Conservation (phyloP, 208 protist species). For the Leishmania aethiopica region DNA sequence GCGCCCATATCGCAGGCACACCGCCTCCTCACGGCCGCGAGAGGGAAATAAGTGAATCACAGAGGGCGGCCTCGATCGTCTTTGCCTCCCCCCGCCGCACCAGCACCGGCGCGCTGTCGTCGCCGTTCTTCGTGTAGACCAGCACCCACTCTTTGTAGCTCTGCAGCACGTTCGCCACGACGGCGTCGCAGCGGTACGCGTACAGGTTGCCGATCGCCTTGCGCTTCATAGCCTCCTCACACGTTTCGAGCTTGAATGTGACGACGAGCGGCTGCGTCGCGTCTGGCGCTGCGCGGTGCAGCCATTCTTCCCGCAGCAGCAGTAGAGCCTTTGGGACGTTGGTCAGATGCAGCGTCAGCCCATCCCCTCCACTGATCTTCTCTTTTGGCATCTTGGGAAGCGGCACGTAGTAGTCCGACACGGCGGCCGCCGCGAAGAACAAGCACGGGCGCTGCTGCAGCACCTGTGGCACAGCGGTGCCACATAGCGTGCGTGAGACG, state of each 20-base stretch:
- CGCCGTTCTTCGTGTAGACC: conserved; percentile 52
- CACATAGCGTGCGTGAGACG: conserved; percentile 46
- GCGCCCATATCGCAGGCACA: neutral
- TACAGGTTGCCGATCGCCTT: conserved; percentile 79
- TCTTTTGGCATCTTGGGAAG: conserved; percentile 45
- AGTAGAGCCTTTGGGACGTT: conserved; percentile 77
- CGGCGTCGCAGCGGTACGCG: conserved; percentile 66
- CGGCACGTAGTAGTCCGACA: conserved; percentile 87
- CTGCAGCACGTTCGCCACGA: conserved; percentile 87
- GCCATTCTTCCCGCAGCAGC: conserved; percentile 57
- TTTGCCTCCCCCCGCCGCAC: conserved; percentile 31
- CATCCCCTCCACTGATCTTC: conserved; percentile 84
- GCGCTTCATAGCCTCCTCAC: conserved; percentile 54
- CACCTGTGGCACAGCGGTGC: conserved; percentile 14
- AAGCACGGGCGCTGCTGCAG: conserved; percentile 47
- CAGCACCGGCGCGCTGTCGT: conserved; percentile 35
- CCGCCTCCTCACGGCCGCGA: neutral
- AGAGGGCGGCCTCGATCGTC: conserved; percentile 61
- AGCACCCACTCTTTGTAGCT: conserved; percentile 79
- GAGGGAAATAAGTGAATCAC: conserved; percentile 52
- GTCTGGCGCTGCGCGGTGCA: conserved; percentile 30
- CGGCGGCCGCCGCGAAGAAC: conserved; percentile 78
- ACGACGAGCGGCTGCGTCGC: conserved; percentile 49
- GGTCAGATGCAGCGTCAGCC: conserved; percentile 61
- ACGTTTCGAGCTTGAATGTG: conserved; percentile 88